phyloP scores from a whole-genome alignment of 2,329 filamentous ascomycete genomes.

The Blastomyces gilchristii region DNA sequence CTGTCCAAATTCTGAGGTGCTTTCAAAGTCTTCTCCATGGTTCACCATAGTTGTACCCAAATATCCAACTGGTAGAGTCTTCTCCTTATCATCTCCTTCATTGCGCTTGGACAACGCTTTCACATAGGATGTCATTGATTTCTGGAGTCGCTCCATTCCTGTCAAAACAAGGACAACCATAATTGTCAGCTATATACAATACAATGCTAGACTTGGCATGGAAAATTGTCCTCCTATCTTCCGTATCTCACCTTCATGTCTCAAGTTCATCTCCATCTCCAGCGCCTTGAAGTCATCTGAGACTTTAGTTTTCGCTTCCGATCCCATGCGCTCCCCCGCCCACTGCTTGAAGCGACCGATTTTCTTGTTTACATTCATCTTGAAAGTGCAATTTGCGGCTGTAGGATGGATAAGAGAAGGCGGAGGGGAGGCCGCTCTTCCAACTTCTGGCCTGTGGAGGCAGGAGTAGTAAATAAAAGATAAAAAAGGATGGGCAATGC shows the following conservation, averaged over 20 bases:
- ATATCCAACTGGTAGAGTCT: conserved; percentile 66
- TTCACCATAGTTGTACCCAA: conserved; percentile 75
- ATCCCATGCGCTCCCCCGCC: conserved; percentile 93
- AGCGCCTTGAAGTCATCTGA: conserved; percentile 86
- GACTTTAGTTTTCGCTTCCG: conserved; percentile 73
- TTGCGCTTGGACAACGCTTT: conserved; percentile 78
- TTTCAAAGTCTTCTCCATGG: conserved; percentile 88
- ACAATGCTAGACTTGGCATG: not conserved
- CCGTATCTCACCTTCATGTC: conserved; percentile 60
- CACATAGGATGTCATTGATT: conserved; percentile 73
- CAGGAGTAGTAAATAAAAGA: not conserved
- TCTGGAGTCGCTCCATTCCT: conserved; percentile 88
- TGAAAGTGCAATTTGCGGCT: not conserved
- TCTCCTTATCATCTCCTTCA: conserved; percentile 81
- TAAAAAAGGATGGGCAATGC: not conserved
- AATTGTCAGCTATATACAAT: conserved; percentile 14
- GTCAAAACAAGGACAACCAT: conserved; percentile 8
- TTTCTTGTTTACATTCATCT: conserved; percentile 67
- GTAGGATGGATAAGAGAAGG: not conserved
- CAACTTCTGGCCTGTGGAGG: not conserved
- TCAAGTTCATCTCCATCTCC: conserved; percentile 79
- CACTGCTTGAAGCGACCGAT: conserved; percentile 95
- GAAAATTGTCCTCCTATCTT: not conserved
- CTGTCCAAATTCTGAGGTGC: conserved; percentile 81
- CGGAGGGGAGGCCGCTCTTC: not conserved